phyloP scores from a whole-genome alignment of 805 yeast genomes.

The Nakazawaea anatomiae region DNA sequence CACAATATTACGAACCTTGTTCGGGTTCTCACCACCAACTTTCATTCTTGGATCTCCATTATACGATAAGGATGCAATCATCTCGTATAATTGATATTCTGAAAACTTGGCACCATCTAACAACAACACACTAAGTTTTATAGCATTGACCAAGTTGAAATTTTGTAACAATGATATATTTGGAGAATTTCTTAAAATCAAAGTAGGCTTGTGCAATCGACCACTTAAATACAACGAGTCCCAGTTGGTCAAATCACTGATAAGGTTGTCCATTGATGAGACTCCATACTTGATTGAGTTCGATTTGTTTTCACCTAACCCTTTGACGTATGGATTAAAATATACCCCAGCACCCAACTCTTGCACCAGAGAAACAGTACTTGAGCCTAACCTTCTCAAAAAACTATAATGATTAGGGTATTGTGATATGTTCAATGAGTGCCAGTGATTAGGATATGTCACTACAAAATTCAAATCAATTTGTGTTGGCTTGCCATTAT shows the following conservation, averaged over 20 bases:
- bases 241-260: constrained; percentile 80
- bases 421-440: constrained; percentile 59
- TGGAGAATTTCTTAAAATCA: constrained; percentile 60
- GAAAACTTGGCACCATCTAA: constrained; percentile 28
- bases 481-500: constrained; percentile 38
- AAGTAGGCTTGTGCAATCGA: constrained; percentile 89
- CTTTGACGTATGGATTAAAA: constrained; percentile 81
- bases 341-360: constrained; percentile 84
- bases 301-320: constrained; percentile 35
- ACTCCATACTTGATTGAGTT: constrained; percentile 78
- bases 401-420: constrained; percentile 76
- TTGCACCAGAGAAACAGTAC: constrained; percentile 51
- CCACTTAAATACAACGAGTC: constrained; percentile 84
- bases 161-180: constrained; percentile 64
- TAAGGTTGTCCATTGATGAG: constrained; percentile 53
- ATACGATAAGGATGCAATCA: constrained; percentile 77
- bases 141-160: constrained; percentile 71
- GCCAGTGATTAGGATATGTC: constrained; percentile 70
- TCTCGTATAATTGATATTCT: constrained; percentile 64
- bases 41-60: constrained; percentile 85
- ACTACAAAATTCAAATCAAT: constrained; percentile 85
- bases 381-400: constrained; percentile 53
- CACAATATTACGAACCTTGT: constrained; percentile 83
- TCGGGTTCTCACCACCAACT: constrained; percentile 88
- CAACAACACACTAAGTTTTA: constrained; percentile 59